phyloP scores from a whole-genome alignment of 1,139 yeast genomes.

The Taphrina sp. region DNA sequence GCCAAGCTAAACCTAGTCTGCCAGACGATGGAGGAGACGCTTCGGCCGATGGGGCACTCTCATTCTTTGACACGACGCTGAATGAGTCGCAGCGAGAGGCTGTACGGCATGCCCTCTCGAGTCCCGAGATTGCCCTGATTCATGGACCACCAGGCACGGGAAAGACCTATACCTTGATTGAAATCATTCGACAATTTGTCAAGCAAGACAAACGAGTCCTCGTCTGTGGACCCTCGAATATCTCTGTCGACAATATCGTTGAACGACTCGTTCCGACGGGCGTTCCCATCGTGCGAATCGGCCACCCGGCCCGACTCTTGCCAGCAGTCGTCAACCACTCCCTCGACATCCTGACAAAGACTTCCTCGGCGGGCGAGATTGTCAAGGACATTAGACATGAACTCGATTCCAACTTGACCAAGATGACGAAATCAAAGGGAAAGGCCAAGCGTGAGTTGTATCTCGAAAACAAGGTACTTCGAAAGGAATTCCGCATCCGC shows the following conservation, averaged over 20 bases:
- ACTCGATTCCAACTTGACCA: constrained; percentile 59
- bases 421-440: constrained; percentile 60
- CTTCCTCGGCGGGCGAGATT: constrained; percentile 61
- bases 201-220: constrained; percentile 64
- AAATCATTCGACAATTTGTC: constrained; percentile 71
- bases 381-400: constrained; percentile 68
- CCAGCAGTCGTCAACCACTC: constrained; percentile 67
- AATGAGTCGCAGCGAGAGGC: constrained; percentile 75
- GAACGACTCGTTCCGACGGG: constrained; percentile 63
- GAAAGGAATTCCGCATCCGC: constrained; percentile 65
- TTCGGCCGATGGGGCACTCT: constrained; percentile 37
- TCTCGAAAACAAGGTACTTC: constrained; percentile 63
- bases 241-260: constrained; percentile 82
- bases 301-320: constrained; percentile 87
- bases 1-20: constrained; percentile 38
- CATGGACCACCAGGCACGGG: constrained; percentile 86
- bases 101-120: constrained; percentile 51
- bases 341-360: constrained; percentile 67
- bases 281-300: constrained; percentile 67
- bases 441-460: constrained; percentile 60
- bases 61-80: constrained; percentile 54
- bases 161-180: constrained; percentile 83
- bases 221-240: constrained; percentile 93
- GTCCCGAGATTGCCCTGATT: constrained; percentile 55
- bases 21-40: constrained; percentile 26